Evolutionary conservation across 371 early-diverging fungal species (phyloP).

Genomic region (Mortierella sp.): DNA sequence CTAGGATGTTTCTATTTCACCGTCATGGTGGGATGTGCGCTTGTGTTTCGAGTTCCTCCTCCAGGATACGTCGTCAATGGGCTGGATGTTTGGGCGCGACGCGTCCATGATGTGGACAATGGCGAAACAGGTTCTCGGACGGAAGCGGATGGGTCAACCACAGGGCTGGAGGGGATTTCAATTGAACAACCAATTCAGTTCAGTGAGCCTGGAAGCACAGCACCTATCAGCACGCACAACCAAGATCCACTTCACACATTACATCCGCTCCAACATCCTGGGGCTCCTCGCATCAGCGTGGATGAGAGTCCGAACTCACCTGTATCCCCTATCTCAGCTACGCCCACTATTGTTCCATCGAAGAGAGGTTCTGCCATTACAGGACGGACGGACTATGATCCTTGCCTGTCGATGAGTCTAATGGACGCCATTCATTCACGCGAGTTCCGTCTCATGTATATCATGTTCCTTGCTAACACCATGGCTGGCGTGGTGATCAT

Average conservation of each 20-base stretch:
- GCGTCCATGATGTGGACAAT: slow-evolving; percentile 51
- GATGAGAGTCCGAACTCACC: slow-evolving; percentile 28
- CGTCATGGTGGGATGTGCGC: slow-evolving; percentile 35
- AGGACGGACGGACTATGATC: slow-evolving; percentile 48
- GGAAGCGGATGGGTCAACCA: slow-evolving; percentile 11
- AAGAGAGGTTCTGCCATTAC: slow-evolving; percentile 20
- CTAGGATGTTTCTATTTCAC: slow-evolving; percentile 58
- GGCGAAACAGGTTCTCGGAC: slow-evolving; percentile 8
- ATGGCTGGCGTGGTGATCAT: slow-evolving; percentile 68
- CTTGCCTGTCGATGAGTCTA: slow-evolving; percentile 59
- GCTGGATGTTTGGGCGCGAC: slow-evolving; percentile 57
- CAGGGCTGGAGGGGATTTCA: slow-evolving; percentile 7
- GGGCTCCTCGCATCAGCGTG: slow-evolving; percentile 15
- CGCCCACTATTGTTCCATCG: slow-evolving; percentile 29
- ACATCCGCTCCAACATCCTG: slow-evolving; percentile 18
- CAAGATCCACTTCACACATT: slow-evolving; percentile 19
- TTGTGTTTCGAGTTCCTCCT: slow-evolving; percentile 71
- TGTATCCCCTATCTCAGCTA: slow-evolving; percentile 29
- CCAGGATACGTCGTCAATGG: slow-evolving; percentile 70
- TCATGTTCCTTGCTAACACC: slow-evolving; percentile 64
- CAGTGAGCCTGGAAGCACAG: slow-evolving; percentile 2
- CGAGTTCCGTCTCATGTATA: slow-evolving; percentile 65
- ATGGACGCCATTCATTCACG: slow-evolving; percentile 62
- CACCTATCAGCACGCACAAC: background rate
- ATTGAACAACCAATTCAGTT: slow-evolving; percentile 22